Conservation (phyloP, 108 stramenopile species). For the Fragilariopsis cylindrus region DNA sequence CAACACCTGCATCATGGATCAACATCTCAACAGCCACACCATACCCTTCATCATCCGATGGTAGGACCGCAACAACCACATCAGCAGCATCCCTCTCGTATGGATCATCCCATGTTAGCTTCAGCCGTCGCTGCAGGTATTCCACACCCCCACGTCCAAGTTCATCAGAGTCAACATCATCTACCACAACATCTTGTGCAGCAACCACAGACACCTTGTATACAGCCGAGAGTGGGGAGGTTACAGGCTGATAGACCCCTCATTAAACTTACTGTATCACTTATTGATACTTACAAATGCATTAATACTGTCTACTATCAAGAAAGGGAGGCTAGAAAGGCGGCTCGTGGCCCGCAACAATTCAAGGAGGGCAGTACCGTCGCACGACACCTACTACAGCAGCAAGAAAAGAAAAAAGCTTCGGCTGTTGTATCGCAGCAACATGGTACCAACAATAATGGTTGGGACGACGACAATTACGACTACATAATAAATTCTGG, state of each 20-base stretch:
- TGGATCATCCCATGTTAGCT: slow-evolving; percentile 14
- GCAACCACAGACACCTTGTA: slow-evolving; percentile 14
- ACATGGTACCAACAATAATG: slow-evolving; percentile 72
- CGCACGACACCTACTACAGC: neutral
- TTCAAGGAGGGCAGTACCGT: slow-evolving; percentile 22
- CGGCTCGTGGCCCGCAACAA: slow-evolving; percentile 43
- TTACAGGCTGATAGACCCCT: slow-evolving; percentile 77
- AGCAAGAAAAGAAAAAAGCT: slow-evolving; percentile 1
- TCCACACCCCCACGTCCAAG: slow-evolving; percentile 11
- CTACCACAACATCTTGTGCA: neutral
- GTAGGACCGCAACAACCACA: slow-evolving; percentile 22
- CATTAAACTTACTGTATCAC: slow-evolving; percentile 81
- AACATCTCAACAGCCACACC: slow-evolving; percentile 22
- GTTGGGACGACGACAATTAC: slow-evolving; percentile 98
- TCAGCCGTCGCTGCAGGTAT: slow-evolving; percentile 2
- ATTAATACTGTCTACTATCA: slow-evolving; percentile 95
- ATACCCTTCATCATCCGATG: slow-evolving; percentile 27
- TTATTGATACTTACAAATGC: slow-evolving; percentile 94
- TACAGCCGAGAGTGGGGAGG: slow-evolving; percentile 43
- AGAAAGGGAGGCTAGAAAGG: slow-evolving; percentile 73
- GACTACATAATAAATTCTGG: slow-evolving; percentile 91
- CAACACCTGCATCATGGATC: slow-evolving; percentile 22
- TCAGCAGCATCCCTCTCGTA: slow-evolving; percentile 20
- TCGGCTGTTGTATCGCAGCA: slow-evolving; percentile 17
- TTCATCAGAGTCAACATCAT: slow-evolving; percentile 15